phyloP scores from a whole-genome alignment of 2,329 filamentous ascomycete genomes.

The Dryadomyces quercivorus region DNA sequence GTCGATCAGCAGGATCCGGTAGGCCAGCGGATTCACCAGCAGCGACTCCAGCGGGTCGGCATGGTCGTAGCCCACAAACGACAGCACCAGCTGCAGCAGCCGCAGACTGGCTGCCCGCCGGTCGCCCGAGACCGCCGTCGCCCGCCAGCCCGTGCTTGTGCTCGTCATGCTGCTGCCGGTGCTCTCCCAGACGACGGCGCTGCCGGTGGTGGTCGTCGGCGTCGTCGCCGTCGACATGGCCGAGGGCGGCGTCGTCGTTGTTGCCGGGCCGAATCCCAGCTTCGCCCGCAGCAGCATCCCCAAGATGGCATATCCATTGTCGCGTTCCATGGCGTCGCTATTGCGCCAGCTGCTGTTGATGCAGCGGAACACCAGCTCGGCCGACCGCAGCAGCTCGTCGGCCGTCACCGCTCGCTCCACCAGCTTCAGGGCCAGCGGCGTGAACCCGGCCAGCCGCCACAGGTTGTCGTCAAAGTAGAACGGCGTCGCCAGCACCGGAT shows the following conservation, averaged over 20 bases:
- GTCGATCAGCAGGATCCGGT: slow-evolving; percentile 83
- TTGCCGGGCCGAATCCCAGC: slow-evolving; percentile 38
- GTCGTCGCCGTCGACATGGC: background rate
- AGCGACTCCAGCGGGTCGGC: slow-evolving; percentile 74
- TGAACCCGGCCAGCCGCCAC: slow-evolving; percentile 88
- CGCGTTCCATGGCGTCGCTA: slow-evolving; percentile 94
- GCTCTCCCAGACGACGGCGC: background rate
- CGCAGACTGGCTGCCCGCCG: slow-evolving; percentile 45
- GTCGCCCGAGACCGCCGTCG: slow-evolving; percentile 30
- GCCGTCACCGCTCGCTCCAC: slow-evolving; percentile 63
- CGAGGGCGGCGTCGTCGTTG: slow-evolving; percentile 4
- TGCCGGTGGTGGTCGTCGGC: background rate
- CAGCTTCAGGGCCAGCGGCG: slow-evolving; percentile 71
- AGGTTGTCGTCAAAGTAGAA: slow-evolving; percentile 82
- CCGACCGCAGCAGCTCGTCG: slow-evolving; percentile 61
- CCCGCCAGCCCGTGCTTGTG: slow-evolving; percentile 18
- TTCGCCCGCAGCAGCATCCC: slow-evolving; percentile 76
- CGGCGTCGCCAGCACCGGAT: slow-evolving; percentile 68
- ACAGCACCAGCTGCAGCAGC: slow-evolving; percentile 64
- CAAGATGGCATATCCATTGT: slow-evolving; percentile 85
- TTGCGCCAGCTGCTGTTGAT: slow-evolving; percentile 92
- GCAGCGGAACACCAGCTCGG: slow-evolving; percentile 74
- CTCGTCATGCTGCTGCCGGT: background rate
- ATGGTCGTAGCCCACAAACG: slow-evolving; percentile 81
- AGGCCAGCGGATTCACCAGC: slow-evolving; percentile 91